phyloP scores from a whole-genome alignment of 225 moss, liverwort and hornwort species.

The Anthoceros angustus region DNA sequence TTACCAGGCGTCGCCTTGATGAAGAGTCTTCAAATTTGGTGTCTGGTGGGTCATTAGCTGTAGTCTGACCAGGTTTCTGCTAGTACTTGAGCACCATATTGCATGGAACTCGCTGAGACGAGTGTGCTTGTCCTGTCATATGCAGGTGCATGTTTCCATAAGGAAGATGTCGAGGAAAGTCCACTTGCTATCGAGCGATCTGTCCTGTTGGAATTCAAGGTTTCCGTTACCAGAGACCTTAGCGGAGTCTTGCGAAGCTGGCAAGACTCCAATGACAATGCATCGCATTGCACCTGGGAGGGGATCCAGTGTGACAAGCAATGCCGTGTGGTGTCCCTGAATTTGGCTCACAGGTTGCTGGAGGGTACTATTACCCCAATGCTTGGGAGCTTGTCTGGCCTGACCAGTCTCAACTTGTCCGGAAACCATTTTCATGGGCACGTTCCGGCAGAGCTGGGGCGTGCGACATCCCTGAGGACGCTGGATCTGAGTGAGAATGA shows the following conservation, averaged over 20 bases:
- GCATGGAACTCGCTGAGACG: too few relatives aligned
- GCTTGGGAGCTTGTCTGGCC: background rate
- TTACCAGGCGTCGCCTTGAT: too few relatives aligned
- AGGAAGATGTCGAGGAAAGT: too few relatives aligned
- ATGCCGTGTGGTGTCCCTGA: background rate
- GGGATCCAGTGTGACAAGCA: background rate
- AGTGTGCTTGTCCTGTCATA: too few relatives aligned
- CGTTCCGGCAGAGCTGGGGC: background rate
- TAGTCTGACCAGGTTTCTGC: too few relatives aligned
- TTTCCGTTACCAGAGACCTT: background rate
- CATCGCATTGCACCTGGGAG: background rate
- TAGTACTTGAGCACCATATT: too few relatives aligned
- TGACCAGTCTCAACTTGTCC: background rate
- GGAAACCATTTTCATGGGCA: background rate
- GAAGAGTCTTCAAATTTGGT: too few relatives aligned
- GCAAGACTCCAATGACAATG: background rate
- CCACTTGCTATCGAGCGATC: background rate
- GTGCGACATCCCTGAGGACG: background rate
- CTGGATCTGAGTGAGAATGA: background rate
- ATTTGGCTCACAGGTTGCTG: background rate
- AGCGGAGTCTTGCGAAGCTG: background rate
- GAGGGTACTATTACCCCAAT: background rate
- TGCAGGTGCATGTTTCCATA: too few relatives aligned
- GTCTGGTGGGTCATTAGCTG: too few relatives aligned
- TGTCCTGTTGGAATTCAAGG: background rate